Percentiles rank a stretch among this genome's conserved stretches.
Conservation (phyloP, 306 rosid genomes). For the Glycine soja region DNA sequence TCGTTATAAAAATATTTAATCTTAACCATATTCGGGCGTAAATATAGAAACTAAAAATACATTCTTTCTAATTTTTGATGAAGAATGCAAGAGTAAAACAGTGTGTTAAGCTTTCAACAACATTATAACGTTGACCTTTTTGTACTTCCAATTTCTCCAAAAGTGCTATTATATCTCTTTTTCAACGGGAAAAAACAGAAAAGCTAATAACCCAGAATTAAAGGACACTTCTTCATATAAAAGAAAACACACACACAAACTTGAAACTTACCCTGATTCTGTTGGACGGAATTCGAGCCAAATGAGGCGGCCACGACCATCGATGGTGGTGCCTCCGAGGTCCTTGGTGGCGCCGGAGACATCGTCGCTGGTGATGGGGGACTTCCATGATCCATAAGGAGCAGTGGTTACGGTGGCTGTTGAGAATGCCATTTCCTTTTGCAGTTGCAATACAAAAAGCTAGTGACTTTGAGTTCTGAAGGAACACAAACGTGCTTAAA, state of each 20-base stretch:
- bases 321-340: constrained; percentile 85
- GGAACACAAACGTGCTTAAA: not conserved
- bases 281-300: constrained; percentile 92
- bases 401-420: constrained; percentile 47
- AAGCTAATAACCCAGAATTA: not conserved
- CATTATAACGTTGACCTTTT: not conserved
- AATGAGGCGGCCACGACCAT: constrained; percentile 71
- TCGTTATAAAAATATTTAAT: too few species aligned
- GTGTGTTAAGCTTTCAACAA: not conserved
- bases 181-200: not conserved
- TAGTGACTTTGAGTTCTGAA: not conserved
- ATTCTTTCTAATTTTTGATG: too few species aligned
- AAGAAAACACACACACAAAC: too few species aligned
- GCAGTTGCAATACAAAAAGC: not conserved
- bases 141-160: not conserved
- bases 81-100: not conserved
- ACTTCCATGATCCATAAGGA: constrained; percentile 93
- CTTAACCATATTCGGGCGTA: too few species aligned
- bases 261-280: constrained; percentile 69
- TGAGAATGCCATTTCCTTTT: constrained; percentile 56
- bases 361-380: constrained; percentile 84
- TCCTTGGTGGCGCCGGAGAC: constrained; percentile 87
- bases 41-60: too few species aligned
- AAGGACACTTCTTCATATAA: not conserved
- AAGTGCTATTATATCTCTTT: not conserved